Conservation (phyloP, 108 stramenopile species). For the Ochromonas danica region DNA sequence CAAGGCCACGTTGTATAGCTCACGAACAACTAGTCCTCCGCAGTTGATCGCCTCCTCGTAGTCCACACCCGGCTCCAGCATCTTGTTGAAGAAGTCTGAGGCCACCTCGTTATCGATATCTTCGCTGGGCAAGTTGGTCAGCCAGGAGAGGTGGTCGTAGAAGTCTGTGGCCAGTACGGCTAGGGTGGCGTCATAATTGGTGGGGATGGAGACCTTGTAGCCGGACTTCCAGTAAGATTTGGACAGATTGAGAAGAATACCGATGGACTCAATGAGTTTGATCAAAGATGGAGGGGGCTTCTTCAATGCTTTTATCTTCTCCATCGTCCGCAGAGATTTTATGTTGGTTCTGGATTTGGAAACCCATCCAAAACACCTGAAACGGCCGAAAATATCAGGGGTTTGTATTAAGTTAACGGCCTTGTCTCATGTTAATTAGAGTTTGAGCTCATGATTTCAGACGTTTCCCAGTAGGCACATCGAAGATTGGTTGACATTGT, state of each 20-base stretch:
- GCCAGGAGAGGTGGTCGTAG: background rate
- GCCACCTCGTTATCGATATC: background rate
- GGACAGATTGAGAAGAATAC: background rate
- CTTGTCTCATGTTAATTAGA: too few relatives aligned
- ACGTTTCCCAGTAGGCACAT: too few relatives aligned
- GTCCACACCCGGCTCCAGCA: conserved; percentile 6
- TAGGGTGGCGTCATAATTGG: conserved; percentile 21
- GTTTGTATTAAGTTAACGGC: too few relatives aligned
- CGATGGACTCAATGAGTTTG: conserved; percentile 12
- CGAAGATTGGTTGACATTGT: too few relatives aligned
- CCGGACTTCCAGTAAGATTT: background rate
- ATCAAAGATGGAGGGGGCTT: background rate
- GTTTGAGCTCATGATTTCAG: too few relatives aligned
- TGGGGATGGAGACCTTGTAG: background rate
- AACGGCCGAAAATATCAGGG: too few relatives aligned
- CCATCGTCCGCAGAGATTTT: too few relatives aligned
- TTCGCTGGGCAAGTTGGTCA: background rate
- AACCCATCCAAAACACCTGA: too few relatives aligned
- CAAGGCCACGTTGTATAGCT: background rate
- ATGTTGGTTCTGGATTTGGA: too few relatives aligned
- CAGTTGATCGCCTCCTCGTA: background rate
- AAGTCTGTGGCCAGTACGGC: background rate
- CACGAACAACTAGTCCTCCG: background rate
- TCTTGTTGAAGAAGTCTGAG: conserved; percentile 3
- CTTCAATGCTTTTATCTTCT: too few relatives aligned